A percentile compares a stretch with the other conserved stretches of the same genome.
Evolutionary conservation across 371 early-diverging fungal genomes (phyloP).

Genomic region (Apophysomyces ossiformis): DNA sequence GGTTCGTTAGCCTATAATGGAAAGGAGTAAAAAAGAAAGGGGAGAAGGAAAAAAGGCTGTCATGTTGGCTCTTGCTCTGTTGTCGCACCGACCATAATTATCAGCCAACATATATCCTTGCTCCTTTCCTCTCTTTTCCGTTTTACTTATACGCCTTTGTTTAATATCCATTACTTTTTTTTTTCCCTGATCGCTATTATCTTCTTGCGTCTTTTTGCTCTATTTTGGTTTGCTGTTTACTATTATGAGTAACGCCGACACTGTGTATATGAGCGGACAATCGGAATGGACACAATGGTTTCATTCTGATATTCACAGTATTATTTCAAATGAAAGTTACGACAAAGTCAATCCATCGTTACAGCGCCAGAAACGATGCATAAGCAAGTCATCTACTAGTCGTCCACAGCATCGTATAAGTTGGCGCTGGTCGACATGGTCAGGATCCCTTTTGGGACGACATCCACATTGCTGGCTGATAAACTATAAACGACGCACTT

Average conservation of each 20-base stretch:
- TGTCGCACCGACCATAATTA: neutral
- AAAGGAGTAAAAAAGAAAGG: neutral
- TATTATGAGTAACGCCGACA: neutral
- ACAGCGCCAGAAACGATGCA: neutral
- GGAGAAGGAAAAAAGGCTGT: neutral
- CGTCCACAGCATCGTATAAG: neutral
- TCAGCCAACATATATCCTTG: no score
- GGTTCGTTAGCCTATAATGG: constrained; percentile 7
- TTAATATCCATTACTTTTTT: neutral
- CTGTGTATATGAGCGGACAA: neutral
- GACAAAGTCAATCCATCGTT: neutral
- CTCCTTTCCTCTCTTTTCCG: neutral
- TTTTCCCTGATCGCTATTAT: neutral
- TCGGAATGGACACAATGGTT: neutral
- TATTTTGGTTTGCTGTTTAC: neutral
- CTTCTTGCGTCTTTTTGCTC: neutral
- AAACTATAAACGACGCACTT: neutral
- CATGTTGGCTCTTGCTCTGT: constrained; percentile 5
- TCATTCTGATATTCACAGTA: neutral
- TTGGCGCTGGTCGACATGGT: constrained; percentile 6
- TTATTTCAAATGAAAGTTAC: neutral
- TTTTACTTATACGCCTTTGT: no score
- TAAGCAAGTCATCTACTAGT: neutral
- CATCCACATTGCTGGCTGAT: constrained; percentile 1
- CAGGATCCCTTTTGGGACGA: neutral